These are phyloP conservation scores for Melanogaster broomeanus DNA, from an alignment of 768 basidiomycete species.

Conservation along the genomic window DNA sequence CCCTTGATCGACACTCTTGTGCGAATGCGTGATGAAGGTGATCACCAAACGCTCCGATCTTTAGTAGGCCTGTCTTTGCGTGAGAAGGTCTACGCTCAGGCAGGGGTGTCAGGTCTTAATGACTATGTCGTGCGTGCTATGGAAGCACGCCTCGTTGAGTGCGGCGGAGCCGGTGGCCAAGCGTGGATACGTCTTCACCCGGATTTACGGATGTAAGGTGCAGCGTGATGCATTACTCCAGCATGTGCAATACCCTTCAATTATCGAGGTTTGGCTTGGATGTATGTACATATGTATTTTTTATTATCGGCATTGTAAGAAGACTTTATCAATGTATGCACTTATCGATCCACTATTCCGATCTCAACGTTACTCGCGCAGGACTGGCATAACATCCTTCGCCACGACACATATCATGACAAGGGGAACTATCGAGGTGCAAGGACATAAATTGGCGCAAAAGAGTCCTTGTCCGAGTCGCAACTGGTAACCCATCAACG, in stretches of 20 bases:
- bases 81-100: conserved; percentile 36
- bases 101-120: conserved; percentile 42
- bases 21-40: conserved; percentile 33
- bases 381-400: too few species aligned
- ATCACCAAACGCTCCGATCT: conserved; percentile 37
- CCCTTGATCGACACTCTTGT: conserved; percentile 37
- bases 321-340: too few species aligned
- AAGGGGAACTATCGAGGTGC: too few species aligned
- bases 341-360: too few species aligned
- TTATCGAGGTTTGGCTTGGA: too few species aligned
- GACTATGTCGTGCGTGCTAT: conserved; percentile 43
- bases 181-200: conserved; percentile 40
- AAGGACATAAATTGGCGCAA: too few species aligned
- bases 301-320: too few species aligned
- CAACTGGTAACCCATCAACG: too few species aligned
- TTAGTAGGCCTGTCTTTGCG: conserved; percentile 36
- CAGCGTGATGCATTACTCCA: neutral
- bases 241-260: neutral
- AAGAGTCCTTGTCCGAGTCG: too few species aligned
- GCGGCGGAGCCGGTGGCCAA: conserved; percentile 38
- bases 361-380: too few species aligned
- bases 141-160: conserved; percentile 38
- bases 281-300: too few species aligned
- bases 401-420: too few species aligned
- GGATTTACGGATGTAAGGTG: conserved; percentile 15